Conservation (phyloP, 2,329 filamentous ascomycete genomes). For the Daldinia sp. region DNA sequence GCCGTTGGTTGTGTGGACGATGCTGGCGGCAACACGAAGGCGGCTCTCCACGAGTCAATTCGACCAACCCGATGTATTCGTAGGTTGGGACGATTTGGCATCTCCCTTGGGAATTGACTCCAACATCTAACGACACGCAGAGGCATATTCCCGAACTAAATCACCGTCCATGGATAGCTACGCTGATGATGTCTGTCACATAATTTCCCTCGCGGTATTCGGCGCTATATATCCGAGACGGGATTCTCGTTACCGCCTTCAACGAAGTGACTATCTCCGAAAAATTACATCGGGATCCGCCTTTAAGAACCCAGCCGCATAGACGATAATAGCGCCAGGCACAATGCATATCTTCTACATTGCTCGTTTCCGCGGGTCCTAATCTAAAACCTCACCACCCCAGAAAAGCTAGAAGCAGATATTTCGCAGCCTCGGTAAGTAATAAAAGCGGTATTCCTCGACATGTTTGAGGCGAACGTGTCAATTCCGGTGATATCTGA, state of each 20-base stretch:
- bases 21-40: neutral
- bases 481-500: conserved; percentile 9
- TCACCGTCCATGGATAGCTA: neutral
- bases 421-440: conserved; percentile 1
- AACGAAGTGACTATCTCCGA: neutral
- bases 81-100: neutral
- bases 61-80: neutral
- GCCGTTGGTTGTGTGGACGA: neutral
- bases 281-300: neutral
- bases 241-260: neutral
- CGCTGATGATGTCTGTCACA: no score
- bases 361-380: conserved; percentile 8
- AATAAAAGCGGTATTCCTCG: neutral
- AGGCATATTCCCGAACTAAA: no score
- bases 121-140: no score
- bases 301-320: neutral
- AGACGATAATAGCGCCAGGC: neutral
- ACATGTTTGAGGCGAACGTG: neutral
- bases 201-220: neutral
- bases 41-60: neutral
- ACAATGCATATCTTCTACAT: conserved; percentile 4
- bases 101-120: neutral
- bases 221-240: neutral
- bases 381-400: conserved; percentile 3
- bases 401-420: neutral